Conservation (phyloP, 305 asterid genomes). For the Fraxinus xanthoxyloides region DNA sequence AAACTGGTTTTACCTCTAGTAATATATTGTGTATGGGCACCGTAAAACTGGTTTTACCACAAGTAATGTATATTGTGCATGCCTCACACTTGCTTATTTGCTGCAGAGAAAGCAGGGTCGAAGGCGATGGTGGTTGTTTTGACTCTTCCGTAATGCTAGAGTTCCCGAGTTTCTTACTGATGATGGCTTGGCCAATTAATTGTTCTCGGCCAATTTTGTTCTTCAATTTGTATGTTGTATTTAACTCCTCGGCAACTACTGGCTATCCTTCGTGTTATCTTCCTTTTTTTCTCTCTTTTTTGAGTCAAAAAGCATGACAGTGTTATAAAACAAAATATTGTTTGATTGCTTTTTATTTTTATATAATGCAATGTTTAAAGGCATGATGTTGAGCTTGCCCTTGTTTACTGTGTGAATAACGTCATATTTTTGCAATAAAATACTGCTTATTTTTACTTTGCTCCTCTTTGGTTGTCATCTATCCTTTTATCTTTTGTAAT, state of each 20-base stretch:
- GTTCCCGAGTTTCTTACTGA: not conserved
- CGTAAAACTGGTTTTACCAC: not conserved
- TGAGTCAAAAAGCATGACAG: not conserved
- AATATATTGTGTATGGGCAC: not conserved
- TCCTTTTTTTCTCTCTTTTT: not conserved
- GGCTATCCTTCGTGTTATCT: not conserved
- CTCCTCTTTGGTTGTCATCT: not conserved
- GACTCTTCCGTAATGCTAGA: slow-evolving; percentile 11
- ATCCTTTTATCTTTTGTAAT: not conserved
- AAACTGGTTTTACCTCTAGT: not conserved
- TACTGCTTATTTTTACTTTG: not conserved
- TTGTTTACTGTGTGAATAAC: not conserved
- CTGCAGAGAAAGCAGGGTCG: slow-evolving; percentile 50
- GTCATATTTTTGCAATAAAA: not conserved
- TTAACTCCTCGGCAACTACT: not conserved
- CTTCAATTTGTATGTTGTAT: not conserved
- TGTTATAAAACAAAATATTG: not conserved
- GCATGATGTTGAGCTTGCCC: not conserved
- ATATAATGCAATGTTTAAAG: not conserved
- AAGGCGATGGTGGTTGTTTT: slow-evolving; percentile 71
- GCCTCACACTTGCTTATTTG: slow-evolving; percentile 13
- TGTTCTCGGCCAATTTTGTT: slow-evolving; percentile 19
- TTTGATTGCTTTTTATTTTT: not conserved
- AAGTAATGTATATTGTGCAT: not conserved
- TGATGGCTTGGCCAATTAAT: slow-evolving; percentile 10